These are phyloP conservation scores for Inonotus hispidus DNA, from an alignment of 1,284 basidiomycete genomes.

Conservation along the genomic window DNA sequence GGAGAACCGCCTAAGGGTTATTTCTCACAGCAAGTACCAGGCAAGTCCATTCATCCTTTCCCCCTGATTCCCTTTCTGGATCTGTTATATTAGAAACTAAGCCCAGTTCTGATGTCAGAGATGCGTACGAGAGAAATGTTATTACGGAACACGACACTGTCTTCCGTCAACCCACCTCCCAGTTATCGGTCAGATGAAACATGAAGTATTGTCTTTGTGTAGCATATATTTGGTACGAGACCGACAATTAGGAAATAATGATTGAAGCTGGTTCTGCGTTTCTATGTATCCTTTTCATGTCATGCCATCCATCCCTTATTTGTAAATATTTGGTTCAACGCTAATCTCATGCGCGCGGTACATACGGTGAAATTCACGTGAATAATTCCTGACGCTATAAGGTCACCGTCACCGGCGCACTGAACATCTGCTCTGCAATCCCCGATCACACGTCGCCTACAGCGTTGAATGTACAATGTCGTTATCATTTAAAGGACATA, in stretches of 20 bases:
- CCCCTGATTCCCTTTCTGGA: no score
- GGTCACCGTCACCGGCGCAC: not conserved
- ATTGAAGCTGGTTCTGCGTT: no score
- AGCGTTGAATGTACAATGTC: not conserved
- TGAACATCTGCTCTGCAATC: not conserved
- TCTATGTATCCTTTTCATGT: no score
- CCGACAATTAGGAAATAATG: no score
- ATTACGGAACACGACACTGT: not conserved
- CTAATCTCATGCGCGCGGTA: no score
- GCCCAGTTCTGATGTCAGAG: not conserved
- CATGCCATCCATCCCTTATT: no score
- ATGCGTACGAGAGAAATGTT: not conserved
- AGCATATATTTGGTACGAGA: no score
- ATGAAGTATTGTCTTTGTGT: not conserved
- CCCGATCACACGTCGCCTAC: not conserved
- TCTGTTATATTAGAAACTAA: no score
- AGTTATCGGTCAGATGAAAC: not conserved
- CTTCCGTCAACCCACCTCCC: not conserved
- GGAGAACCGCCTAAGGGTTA: no score
- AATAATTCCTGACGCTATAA: not conserved
- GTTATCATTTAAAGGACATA: slow-evolving; percentile 85
- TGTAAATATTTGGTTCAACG: no score
- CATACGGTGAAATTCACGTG: not conserved
- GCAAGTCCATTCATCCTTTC: no score
- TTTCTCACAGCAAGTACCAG: no score